Evolutionary conservation across 257 asterid species (phyloP).

Genomic region (Penstemon barbatus): DNA sequence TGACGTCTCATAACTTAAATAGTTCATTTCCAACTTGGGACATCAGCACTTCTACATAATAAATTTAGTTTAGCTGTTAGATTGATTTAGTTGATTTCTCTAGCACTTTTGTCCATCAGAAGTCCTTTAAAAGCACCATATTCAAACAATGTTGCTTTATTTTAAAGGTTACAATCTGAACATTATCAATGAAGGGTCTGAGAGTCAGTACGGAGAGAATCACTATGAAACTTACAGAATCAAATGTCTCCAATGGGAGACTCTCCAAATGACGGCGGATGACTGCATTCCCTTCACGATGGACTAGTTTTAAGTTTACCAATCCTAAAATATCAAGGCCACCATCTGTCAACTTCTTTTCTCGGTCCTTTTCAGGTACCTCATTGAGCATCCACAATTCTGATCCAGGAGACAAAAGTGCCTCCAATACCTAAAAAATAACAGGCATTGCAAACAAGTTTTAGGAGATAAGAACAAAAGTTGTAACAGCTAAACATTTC

Average conservation of each 20-base stretch:
- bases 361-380: slow-evolving; percentile 79
- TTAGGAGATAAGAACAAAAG: slow-evolving; percentile 11
- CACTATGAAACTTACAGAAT: slow-evolving; percentile 72
- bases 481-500: no score
- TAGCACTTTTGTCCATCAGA: slow-evolving; percentile 5
- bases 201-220: slow-evolving; percentile 21
- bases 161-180: slow-evolving; percentile 11
- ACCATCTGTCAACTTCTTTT: slow-evolving; percentile 79
- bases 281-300: slow-evolving; percentile 91
- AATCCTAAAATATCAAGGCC: slow-evolving; percentile 85
- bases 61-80: background rate
- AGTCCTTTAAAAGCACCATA: slow-evolving; percentile 14
- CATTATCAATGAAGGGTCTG: slow-evolving; percentile 17
- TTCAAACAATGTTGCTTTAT: background rate
- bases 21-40: slow-evolving; percentile 15
- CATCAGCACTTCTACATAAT: slow-evolving; percentile 8
- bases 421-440: slow-evolving; percentile 73
- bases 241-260: slow-evolving; percentile 94
- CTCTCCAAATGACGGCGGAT: slow-evolving; percentile 88
- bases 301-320: slow-evolving; percentile 79
- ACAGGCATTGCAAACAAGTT: slow-evolving; percentile 19
- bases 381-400: slow-evolving; percentile 97
- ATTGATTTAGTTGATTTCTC: background rate
- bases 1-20: slow-evolving; percentile 15
- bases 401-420: slow-evolving; percentile 82